Conservation (phyloP, 1,284 basidiomycete species). For the Stygiomarasmius scandens region DNA sequence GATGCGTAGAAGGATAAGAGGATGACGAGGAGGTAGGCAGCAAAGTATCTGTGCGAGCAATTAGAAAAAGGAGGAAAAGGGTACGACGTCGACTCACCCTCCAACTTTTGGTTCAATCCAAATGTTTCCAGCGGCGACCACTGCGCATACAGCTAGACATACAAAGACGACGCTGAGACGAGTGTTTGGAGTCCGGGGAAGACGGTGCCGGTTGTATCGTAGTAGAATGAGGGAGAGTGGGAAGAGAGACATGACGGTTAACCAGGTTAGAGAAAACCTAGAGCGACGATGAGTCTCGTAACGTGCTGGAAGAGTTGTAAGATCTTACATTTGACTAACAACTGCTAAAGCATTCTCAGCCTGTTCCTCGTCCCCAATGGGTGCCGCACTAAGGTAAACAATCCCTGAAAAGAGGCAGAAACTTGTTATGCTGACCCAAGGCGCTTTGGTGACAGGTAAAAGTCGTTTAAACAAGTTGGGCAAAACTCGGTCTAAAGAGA, state of each 20-base stretch:
- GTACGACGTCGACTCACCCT: constrained; percentile 41
- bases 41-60: constrained; percentile 54
- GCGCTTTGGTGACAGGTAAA: constrained; percentile 55
- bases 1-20: constrained; percentile 48
- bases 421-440: constrained; percentile 53
- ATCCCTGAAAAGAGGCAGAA: constrained; percentile 54
- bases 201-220: constrained; percentile 63
- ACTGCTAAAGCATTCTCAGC: constrained; percentile 38
- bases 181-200: constrained; percentile 48
- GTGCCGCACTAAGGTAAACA: constrained; percentile 62
- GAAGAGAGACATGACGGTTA: constrained; percentile 65
- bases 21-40: constrained; percentile 58
- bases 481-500: constrained; percentile 61
- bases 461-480: constrained; percentile 53
- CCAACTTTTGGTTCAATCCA: constrained; percentile 54
- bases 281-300: background rate
- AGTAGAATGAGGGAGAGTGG: constrained; percentile 62
- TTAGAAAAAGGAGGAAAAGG: constrained; percentile 7
- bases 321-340: constrained; percentile 67
- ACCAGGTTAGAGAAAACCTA: constrained; percentile 66
- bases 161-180: constrained; percentile 41
- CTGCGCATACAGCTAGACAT: constrained; percentile 45
- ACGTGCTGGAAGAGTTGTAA: too few relatives aligned
- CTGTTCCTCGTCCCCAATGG: constrained; percentile 17
- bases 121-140: constrained; percentile 63